Base-by-base conservation (phyloP, 768 basidiomycete species). In the Lentinula raphanica region DNA sequence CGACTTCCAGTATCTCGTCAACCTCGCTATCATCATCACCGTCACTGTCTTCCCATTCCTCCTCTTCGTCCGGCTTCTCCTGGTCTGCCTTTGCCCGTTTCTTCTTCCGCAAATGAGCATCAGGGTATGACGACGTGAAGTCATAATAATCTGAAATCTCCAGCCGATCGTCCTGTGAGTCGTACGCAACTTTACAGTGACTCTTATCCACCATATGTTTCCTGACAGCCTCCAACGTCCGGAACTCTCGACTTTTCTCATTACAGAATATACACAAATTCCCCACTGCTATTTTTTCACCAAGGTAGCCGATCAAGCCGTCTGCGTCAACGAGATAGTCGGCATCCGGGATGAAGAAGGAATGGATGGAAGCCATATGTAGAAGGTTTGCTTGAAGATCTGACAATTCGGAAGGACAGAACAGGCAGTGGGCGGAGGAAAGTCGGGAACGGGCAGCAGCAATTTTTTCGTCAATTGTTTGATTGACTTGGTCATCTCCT, bases 201-300 rank as follows among this genome's bases (percentile, higher is more conserved):
- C 83, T 81, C 74, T 98, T 98, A 77, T 95, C 95, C 39, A 84
- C 60, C 97, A 99, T 99, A 69, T 99, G 97, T 66, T 91, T 92
- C 63, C 94, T 79, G 4, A 92, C 94, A 0, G 95, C 96, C 3
- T 93, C 88, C 54, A 95, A 67, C 15, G 84, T 87, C 58, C 86
- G 82, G 71, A 94, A 94, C 65, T 93, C 94, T 60, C 85, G 76
- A 42, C 92, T 84, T 60, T 80, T 85, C 32, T 86, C 88, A 65
- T 89, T 90, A 73, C 97, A 99, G 72, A 79, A 93, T 27, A 98
- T 82, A 76, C 97, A 99, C 6, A 93, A 78, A 73, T 97, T 95
- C 13, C 87, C 91, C n/a, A 96, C 84, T 0, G 90, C 88, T 49
- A 98, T 85, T 73, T 97, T 97, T 74, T 97, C 93, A 5, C 90